Base-by-base conservation (phyloP, 495 filamentous ascomycete species). In the Venustampulla echinocandica region DNA sequence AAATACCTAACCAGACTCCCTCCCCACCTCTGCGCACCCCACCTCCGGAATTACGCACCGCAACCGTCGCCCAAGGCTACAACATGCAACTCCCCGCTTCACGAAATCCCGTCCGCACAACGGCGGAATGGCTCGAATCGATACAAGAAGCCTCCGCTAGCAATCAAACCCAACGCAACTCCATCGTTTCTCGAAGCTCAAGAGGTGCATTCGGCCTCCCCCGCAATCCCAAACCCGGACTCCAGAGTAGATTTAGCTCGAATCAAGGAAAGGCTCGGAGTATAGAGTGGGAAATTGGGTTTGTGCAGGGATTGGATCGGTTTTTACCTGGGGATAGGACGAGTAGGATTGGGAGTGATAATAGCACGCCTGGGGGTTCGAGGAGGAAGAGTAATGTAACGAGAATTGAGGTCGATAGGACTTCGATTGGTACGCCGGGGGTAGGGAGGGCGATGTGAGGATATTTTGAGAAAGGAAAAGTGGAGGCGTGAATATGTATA, bases 91-190 rank as follows among this genome's bases (percentile, higher is more conserved):
- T 52, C 15, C 55, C 51, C 1, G 32, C 47, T 4, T 46, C 52
- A 4, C 20, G n/a, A 3, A 37, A 40, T 4, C 44, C 35, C 19
- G 27, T 53, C n/a, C 25, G 51, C 2, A 49, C 36, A 15, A 54
- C 56, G 27, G 49, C 52, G 13, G 52, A 59, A 42, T 55, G 52
- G 56, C 34, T 59, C 14, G 42, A 47, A 15, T 40, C 52, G 3
- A 22, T 39, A 19, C 10, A 48, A 19, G 17, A 50, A 18, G 33
- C 18, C 23, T 19, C 43, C 32, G 15, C 20, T 32, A 13, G 11
- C 20, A 34, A 5, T 22, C 42, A 9, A 15, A 20, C 5, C 15
- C 17, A 6, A 4, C n/a, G 20, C 20, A 10, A 32, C 23, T 33
- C 10, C 13, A 14, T 30, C 23, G 10, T 9, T 24, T n/a, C 15